Evolutionary conservation across 2,329 filamentous ascomycete species (phyloP), one percentile per base, ranked within the genome.

Genomic region (Chalaropsis ovoidea): DNA sequence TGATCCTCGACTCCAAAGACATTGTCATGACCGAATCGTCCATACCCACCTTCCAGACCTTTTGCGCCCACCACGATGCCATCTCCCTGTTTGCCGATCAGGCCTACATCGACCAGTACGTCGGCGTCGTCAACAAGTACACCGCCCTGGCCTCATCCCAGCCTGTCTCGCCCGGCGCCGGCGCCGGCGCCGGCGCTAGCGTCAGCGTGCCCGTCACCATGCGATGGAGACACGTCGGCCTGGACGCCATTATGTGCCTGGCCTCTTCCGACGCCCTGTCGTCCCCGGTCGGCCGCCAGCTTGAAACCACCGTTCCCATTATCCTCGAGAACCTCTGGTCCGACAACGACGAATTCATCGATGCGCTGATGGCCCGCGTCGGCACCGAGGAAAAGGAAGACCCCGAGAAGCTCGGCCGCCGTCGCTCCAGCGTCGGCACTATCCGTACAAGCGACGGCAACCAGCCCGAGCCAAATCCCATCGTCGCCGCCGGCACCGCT

Each of bases 1-100:
- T 86, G 65, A 87, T 97, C 71, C 82, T 97, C 64, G 84, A 85
- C 68, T 95, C 91, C 69, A 86, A 87, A 74, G 90, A 97, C 74
- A 88, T 97, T 69, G 90, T 88, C 70, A 89, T 97, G 86, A 86
- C 95, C 68, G 92, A 97, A 76, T 90, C 92, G 43, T 94, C 90
- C 2, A 82, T 95, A 69, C 83, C 86, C 2, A 90, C 90, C 2
- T 96, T 96, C 73, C 86, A 92, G 71, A 86, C 87, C 27, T 94
- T 96, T 72, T 97, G 93, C 77, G 83, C 86, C 67, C 83, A 95
- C 76, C 90, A 96, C 74, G 92, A 97, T 72, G 86, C 87, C 67
- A 89, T 90, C 42, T 87, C 87, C 8, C 83, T 97, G 65, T 86
- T 91, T 35, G 91, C 89, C 68, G 92, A 97, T 73, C 88, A 91